Percentiles rank a stretch among this genome's conserved stretches.
Evolutionary conservation across 148 eudicot species (phyloP).

Genomic region (Chenopodium suecicum): DNA sequence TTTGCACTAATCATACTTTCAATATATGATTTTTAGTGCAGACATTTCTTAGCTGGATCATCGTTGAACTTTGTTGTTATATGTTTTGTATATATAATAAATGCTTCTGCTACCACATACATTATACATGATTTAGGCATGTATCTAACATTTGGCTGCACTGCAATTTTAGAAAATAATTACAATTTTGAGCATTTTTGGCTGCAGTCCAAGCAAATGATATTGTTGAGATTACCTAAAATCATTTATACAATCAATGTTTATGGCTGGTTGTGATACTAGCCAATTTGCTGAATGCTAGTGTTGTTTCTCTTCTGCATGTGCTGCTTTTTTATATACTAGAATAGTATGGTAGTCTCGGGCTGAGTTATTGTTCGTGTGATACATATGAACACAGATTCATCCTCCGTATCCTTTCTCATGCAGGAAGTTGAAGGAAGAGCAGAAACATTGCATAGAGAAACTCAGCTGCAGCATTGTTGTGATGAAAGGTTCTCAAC

Average conservation of each 20-base stretch:
- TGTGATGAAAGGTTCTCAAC: conserved; percentile 73
- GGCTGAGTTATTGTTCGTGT: not conserved
- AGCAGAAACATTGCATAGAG: conserved; percentile 75
- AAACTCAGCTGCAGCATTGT: conserved; percentile 82
- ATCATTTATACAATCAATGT: not conserved
- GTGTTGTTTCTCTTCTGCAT: not conserved
- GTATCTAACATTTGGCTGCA: not conserved
- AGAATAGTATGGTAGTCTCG: not conserved
- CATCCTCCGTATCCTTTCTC: not conserved
- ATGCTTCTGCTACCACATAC: not conserved
- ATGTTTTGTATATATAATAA: not conserved
- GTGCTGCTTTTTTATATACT: not conserved
- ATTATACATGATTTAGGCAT: not conserved
- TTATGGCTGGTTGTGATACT: not conserved
- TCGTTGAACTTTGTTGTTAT: not conserved
- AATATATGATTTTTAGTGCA: not conserved
- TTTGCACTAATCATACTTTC: not conserved
- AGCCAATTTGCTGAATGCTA: not conserved
- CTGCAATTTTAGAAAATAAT: not conserved
- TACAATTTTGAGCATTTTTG: not conserved
- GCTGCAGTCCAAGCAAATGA: not conserved
- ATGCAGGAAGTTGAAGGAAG: conserved; percentile 74
- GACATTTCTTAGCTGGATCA: not conserved
- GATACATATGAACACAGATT: not conserved
- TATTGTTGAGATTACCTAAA: not conserved